Base-by-base conservation (phyloP, 768 basidiomycete species). In the Phlebiopsis gigantea region DNA sequence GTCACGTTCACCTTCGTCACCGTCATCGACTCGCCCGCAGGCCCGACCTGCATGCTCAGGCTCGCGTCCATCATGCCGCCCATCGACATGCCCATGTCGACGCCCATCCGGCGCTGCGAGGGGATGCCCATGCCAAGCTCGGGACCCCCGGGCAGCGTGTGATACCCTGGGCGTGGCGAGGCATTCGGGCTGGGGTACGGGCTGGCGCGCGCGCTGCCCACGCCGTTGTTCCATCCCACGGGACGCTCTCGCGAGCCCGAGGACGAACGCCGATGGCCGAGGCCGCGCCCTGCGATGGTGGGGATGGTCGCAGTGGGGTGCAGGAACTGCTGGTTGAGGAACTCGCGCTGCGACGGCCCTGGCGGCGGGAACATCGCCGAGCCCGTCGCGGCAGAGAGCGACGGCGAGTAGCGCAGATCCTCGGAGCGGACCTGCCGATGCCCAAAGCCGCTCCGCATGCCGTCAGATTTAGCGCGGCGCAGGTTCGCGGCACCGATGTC, bases 1-100 rank as follows among this genome's bases (percentile, higher is more conserved):
- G 94, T 97, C 14, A 97, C 94, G 59, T 92, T 93, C 68, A 82
- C 86, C 69, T 89, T 90, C 53, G 67, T 60, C 41, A 68, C 61
- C 42, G 62, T 61, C 55, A 66, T 60, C 53, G 63, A 59, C 58
- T 64, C 51, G 34, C 29, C 31, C 28, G 82, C 64, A 5, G 47
- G 3, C 2, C 45, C 24, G 44, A 58, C 55, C 46, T 26, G 25
- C n/a, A 57, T 60, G 53, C 61, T 60, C 58, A 61, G 59, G 17
- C 45, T 56, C 6, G 49, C 10, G 29, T 47, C 54, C 41, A 52
- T 52, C n/a, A 21, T 22, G 45, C 58, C 39, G 61, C 60, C 46
- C 61, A 61, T 21, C 52, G 60, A 25, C 62, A 63, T 58, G n/a
- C 53, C 55, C 50, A 61, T 56, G 30, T 61, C 60, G 25, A 57